Percentiles rank a stretch among this genome's conserved stretches.
Evolutionary conservation across 2,329 filamentous ascomycete genomes (phyloP).

Genomic region (Pseudogymnoascus sp.): DNA sequence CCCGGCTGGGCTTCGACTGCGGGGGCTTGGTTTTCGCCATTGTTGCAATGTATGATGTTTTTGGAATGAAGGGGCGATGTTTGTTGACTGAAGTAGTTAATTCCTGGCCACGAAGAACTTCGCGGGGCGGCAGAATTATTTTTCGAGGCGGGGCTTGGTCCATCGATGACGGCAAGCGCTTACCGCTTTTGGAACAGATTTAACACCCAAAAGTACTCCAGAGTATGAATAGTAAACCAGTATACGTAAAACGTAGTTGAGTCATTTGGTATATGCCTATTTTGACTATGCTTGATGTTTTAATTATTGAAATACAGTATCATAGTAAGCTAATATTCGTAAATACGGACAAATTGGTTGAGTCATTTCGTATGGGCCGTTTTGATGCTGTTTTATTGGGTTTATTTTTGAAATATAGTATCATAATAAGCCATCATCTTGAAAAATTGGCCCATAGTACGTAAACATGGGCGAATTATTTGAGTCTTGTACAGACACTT

Average conservation of each 20-base stretch:
- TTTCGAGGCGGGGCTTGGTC: constrained; percentile 1
- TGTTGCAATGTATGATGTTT: constrained; percentile 9
- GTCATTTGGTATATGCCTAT: neutral
- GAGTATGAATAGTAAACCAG: neutral
- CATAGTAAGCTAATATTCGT: neutral
- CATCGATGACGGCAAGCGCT: constrained; percentile 4
- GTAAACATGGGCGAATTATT: neutral
- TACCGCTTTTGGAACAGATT: constrained; percentile 3
- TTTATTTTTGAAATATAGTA: neutral
- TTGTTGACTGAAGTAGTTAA: neutral
- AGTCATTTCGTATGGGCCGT: neutral
- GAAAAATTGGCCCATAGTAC: neutral
- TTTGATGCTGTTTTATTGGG: neutral
- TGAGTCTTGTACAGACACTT: neutral
- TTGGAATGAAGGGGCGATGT: neutral
- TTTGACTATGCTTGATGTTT: neutral
- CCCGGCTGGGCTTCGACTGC: constrained; percentile 24
- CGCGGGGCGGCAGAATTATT: constrained; percentile 9
- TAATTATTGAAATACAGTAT: neutral
- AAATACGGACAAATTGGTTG: neutral
- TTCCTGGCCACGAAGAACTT: constrained; percentile 3
- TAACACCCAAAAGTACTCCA: neutral
- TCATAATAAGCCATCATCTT: neutral
- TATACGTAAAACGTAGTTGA: neutral
- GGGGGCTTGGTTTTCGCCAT: constrained; percentile 30